Evolutionary conservation across 2,329 filamentous ascomycete species (phyloP), one percentile per base, ranked within the genome.

Genomic region (Arthroderma sp.): DNA sequence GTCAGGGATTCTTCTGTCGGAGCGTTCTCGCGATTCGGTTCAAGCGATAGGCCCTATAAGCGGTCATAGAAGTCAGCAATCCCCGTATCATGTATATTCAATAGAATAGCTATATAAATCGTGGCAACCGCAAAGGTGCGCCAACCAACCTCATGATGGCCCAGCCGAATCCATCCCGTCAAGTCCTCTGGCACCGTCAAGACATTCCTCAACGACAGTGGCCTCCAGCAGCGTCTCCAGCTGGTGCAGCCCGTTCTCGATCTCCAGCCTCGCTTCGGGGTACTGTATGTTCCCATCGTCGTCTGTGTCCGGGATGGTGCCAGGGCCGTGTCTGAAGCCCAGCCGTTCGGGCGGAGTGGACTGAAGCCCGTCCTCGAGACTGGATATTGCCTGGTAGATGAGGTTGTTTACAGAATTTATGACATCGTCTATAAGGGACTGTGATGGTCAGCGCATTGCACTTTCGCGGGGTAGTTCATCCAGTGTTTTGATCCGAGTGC

Each of bases 341-440:
- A 98, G 81, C 13, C 82, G 79, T 25, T 84, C 78, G 0, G 91
- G 87, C 1, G 87, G 82, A 2, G 87, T 85, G 54, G 80, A 80
- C 53, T 88, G 77, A 19, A 98, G 83, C 1, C 88, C 88, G 57
- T 83, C 82, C 72, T 97, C 93, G 63, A 97, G 84, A 60, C 87
- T 88, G 66, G 88, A 88, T 66, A 95, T 84, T 56, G 89, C 91
- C 70, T 86, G 86, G 73, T 95, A 93, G 66, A 93, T 86, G 66
- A 96, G 82, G 67, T 91, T 88, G 76, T 97, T 98, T 71, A 96
- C 84, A 57, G 86, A 87, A 77, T 97, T 96, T 76, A 97, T 95
- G 65, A 97, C 91, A 74, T 97, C 91, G 81, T 98, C 93, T 67
- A 98, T 86, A 43, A 98, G 82, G 60, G 87, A 87, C 91, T 95